Percentiles rank a stretch among this genome's conserved stretches.
These are phyloP conservation scores for Fennellomyces sp. DNA, from an alignment of 371 early-diverging fungal genomes.

Conservation along the genomic window DNA sequence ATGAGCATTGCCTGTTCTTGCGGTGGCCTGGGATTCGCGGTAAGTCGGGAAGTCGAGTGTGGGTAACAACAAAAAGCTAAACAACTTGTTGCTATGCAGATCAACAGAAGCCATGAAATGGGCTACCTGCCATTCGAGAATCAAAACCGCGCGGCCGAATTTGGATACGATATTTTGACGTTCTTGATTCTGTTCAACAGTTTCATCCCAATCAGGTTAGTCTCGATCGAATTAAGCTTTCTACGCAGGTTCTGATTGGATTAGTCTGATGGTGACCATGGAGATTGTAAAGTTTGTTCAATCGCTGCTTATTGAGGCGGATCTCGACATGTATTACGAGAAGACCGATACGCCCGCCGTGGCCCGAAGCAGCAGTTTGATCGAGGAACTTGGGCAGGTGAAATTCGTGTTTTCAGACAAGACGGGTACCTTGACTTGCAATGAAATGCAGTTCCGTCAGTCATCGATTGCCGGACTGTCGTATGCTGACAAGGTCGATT, in stretches of 20 bases:
- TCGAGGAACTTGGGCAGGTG: conserved; percentile 92
- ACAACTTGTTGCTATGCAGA: conserved; percentile 21
- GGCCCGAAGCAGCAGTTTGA: conserved; percentile 86
- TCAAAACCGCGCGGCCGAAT: conserved; percentile 41
- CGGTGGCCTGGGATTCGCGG: conserved; percentile 67
- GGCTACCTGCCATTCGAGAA: conserved; percentile 37
- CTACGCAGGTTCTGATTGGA: background rate
- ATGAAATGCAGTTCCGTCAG: conserved; percentile 94
- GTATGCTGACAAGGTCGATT: conserved; percentile 78
- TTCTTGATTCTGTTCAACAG: conserved; percentile 91
- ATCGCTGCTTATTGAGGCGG: conserved; percentile 78
- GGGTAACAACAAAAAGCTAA: background rate
- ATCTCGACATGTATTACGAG: conserved; percentile 89
- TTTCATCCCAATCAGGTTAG: conserved; percentile 83
- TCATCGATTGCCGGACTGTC: conserved; percentile 80
- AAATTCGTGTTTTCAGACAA: conserved; percentile 89
- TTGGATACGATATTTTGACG: conserved; percentile 80
- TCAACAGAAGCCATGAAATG: conserved; percentile 34
- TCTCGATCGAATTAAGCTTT: background rate
- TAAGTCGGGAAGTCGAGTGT: conserved; percentile 19
- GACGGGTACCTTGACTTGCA: conserved; percentile 97
- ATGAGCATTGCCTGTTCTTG: conserved; percentile 87
- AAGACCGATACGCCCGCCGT: conserved; percentile 82
- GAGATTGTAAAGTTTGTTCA: conserved; percentile 88
- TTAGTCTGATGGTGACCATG: conserved; percentile 89